Percentiles rank a stretch among this genome's conserved stretches.
phyloP scores from a whole-genome alignment of 2,329 filamentous ascomycete species.

The Podosphaera fusca region DNA sequence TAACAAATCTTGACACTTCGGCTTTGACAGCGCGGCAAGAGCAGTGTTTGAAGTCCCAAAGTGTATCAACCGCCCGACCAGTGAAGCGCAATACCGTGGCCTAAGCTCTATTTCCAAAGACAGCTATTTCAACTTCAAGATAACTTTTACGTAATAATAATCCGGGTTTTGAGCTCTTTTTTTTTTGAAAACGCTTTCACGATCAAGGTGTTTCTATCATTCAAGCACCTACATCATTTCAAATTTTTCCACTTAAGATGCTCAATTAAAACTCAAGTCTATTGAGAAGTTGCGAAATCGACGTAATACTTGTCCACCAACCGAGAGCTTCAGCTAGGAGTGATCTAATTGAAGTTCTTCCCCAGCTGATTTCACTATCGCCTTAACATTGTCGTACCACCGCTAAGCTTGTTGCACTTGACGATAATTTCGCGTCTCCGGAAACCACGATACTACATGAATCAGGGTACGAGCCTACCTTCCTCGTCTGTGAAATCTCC shows the following conservation, averaged over 20 bases:
- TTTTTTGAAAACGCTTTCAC: too few species aligned
- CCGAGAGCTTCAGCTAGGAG: background rate
- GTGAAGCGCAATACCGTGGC: too few species aligned
- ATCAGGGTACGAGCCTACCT: constrained; percentile 17
- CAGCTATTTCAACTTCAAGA: too few species aligned
- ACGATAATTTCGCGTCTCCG: constrained; percentile 17
- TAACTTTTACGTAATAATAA: too few species aligned
- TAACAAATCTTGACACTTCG: too few species aligned
- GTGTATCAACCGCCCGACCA: too few species aligned
- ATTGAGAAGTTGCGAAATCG: constrained; percentile 11
- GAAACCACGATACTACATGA: constrained; percentile 17
- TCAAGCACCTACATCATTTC: background rate
- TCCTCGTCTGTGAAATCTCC: constrained; percentile 15
- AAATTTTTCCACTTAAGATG: background rate
- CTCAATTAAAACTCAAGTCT: background rate
- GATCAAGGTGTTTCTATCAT: too few species aligned
- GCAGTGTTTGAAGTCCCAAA: too few species aligned
- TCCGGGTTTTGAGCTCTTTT: too few species aligned
- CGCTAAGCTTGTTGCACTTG: constrained; percentile 15
- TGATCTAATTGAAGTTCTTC: background rate
- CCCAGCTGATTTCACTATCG: constrained; percentile 10
- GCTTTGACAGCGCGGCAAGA: too few species aligned
- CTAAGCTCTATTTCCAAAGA: too few species aligned
- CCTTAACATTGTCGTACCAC: constrained; percentile 12
- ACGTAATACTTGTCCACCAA: constrained; percentile 10